Percentiles rank a stretch among this genome's conserved stretches.
Evolutionary conservation across 495 filamentous ascomycete species (phyloP).

Genomic region (Penicillium canariense): DNA sequence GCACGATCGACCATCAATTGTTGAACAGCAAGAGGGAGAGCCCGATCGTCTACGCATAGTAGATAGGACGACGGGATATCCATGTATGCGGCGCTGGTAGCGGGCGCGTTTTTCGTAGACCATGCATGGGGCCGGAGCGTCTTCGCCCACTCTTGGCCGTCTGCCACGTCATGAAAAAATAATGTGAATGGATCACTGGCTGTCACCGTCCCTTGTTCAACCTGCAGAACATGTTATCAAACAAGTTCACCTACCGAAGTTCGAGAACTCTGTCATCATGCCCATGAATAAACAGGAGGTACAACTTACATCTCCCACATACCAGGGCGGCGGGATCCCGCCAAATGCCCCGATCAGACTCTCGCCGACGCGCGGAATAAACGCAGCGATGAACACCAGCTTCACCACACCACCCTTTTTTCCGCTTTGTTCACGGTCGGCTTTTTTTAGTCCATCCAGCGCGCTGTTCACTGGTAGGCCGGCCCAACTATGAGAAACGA

Average conservation of each 20-base stretch:
- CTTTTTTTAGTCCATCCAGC: conserved; percentile 44
- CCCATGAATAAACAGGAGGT: too few relatives aligned
- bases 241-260: background rate
- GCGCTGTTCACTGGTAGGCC: conserved; percentile 50
- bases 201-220: conserved; percentile 27
- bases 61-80: conserved; percentile 33
- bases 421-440: conserved; percentile 28
- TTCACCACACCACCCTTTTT: conserved; percentile 44
- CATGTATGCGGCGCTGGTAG: conserved; percentile 30
- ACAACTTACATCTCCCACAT: conserved; percentile 34
- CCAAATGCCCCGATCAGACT: conserved; percentile 37
- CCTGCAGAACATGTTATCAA: conserved; percentile 12
- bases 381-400: conserved; percentile 44
- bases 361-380: conserved; percentile 37
- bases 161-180: conserved; percentile 41
- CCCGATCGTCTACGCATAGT: conserved; percentile 36
- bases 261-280: background rate
- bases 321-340: conserved; percentile 35
- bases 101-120: conserved; percentile 32
- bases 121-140: conserved; percentile 34
- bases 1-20: conserved; percentile 39
- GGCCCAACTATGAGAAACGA: conserved; percentile 48
- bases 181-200: conserved; percentile 27
- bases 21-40: conserved; percentile 38
- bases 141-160: conserved; percentile 31